These are phyloP conservation scores for Acer saccharum DNA, from an alignment of 345 rosid genomes.

Conservation along the genomic window DNA sequence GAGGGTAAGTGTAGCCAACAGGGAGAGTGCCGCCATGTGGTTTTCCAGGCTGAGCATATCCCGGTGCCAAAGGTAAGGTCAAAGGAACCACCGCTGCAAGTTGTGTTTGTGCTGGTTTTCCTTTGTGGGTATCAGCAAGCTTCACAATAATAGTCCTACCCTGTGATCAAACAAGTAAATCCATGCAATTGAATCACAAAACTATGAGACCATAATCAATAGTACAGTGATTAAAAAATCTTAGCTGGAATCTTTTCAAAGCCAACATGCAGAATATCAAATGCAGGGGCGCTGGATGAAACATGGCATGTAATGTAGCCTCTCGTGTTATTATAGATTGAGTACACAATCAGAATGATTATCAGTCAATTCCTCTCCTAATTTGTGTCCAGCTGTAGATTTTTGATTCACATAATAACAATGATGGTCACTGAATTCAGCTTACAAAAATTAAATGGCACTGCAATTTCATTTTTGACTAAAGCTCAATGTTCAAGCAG, in stretches of 20 bases:
- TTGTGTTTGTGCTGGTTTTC: slow-evolving; percentile 44
- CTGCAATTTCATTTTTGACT: background rate
- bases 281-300: background rate
- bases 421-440: background rate
- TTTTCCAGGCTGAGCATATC: slow-evolving; percentile 54
- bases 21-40: slow-evolving; percentile 32
- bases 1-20: slow-evolving; percentile 49
- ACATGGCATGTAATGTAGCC: background rate
- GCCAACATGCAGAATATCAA: background rate
- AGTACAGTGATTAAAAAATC: background rate
- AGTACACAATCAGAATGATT: background rate
- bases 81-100: slow-evolving; percentile 39
- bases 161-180: slow-evolving; percentile 34
- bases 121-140: slow-evolving; percentile 56
- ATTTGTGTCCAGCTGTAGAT: background rate
- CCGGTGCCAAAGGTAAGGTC: slow-evolving; percentile 38
- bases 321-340: background rate
- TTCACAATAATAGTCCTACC: slow-evolving; percentile 54
- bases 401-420: background rate
- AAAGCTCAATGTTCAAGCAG: background rate
- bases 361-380: background rate
- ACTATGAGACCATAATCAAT: background rate
- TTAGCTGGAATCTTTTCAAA: background rate
- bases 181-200: background rate
- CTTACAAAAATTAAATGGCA: background rate